Percentiles rank a stretch among this genome's conserved stretches.
phyloP scores from a whole-genome alignment of 2,329 filamentous ascomycete genomes.

The Aspergillus japonicus region DNA sequence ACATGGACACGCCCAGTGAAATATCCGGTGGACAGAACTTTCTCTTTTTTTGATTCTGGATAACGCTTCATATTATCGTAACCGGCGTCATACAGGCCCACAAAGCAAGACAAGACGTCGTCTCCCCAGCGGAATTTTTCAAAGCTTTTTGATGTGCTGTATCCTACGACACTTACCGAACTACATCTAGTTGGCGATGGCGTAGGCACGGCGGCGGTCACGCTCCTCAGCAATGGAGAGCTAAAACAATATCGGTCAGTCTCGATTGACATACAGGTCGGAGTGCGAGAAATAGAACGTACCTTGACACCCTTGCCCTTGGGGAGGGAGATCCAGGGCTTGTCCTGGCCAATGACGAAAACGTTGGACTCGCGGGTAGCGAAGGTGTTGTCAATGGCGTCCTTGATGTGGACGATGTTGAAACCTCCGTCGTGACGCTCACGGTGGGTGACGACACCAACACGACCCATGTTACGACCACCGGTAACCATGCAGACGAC shows the following conservation, averaged over 20 bases:
- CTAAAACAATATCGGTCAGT: constrained; percentile 43
- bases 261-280: background rate
- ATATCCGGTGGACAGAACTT: constrained; percentile 18
- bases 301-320: constrained; percentile 99
- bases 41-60: constrained; percentile 17
- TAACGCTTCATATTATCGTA: constrained; percentile 25
- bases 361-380: constrained; percentile 99
- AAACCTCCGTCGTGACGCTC: constrained; percentile 99
- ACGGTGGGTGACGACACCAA: constrained; percentile 99
- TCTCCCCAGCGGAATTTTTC: constrained; percentile 33
- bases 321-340: constrained; percentile 98
- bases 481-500: constrained; percentile 97
- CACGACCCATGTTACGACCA: constrained; percentile 99
- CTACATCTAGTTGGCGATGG: constrained; percentile 52
- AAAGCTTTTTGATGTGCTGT: constrained; percentile 25
- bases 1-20: background rate
- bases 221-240: constrained; percentile 98
- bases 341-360: constrained; percentile 97
- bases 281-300: constrained; percentile 23
- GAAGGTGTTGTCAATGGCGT: constrained; percentile 99
- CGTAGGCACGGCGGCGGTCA: constrained; percentile 85
- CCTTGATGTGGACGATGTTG: constrained; percentile 99
- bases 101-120: constrained; percentile 40
- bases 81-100: constrained; percentile 36
- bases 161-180: constrained; percentile 26